Evolutionary conservation across 371 early-diverging fungal genomes (phyloP), one percentile per base, ranked within the genome.

Genomic region (Mucor saturninus): DNA sequence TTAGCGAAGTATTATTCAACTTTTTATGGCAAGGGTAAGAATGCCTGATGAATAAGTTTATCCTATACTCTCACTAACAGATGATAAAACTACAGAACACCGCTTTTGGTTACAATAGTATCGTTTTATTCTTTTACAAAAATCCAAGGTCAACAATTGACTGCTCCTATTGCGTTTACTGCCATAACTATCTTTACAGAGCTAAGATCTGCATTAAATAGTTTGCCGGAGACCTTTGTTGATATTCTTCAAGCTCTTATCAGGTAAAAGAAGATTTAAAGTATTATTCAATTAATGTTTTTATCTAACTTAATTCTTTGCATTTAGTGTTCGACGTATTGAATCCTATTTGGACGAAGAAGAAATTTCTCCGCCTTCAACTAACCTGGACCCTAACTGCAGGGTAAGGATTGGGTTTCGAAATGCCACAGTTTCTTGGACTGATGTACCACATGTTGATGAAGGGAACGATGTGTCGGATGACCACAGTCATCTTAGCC

Each of bases 281-380:
- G 21, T 21, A 21, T 21, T 21, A 21, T 21, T 21, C 21, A 21
- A 21, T 21, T 21, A 21, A 21, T 21, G 1, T 21, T 21, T 21
- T 21, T 21, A 21, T 21, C 15, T n/a, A 26, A 40, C 14, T 40
- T 40, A 2, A 40, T 40, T 40, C 2, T 40, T 40, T 2, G 14
- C 7, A 5, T 26, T 15, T 50, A 80, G 80, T 74, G 67, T 80
- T 2, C 58, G 72, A 6, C 88, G 97, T 64, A 89, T 96, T 54
- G 80, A 89, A 62, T 72, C 69, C 28, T 88, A 91, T 46, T 77
- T 96, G 55, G 72, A 82, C n/a, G 90, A 93, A 57, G 78, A 84
- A 5, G 95, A 95, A 56, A 72, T 95, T 5, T 69, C 61, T 29
- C 79, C 21, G 7, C 60, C 60, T 4, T 37, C 52, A 39, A 51